A percentile compares a stretch with the other conserved stretches of the same genome.
Evolutionary conservation across 441 rosid genomes (phyloP).

Genomic region (Adansonia gregorii): DNA sequence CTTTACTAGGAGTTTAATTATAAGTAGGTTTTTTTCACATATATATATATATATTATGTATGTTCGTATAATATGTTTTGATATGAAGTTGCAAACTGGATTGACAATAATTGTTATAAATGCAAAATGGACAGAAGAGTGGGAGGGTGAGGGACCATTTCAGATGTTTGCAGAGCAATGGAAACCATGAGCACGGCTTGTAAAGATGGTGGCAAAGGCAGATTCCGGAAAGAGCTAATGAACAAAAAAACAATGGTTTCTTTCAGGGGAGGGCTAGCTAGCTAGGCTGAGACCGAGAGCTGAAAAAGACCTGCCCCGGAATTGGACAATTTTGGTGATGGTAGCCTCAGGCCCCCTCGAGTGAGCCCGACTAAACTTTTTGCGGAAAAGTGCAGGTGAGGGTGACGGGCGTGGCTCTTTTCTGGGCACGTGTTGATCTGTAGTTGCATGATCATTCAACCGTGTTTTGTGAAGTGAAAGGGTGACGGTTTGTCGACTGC

Average conservation of each 20-base stretch:
- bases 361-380: constrained; percentile 25
- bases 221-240: background rate
- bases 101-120: background rate
- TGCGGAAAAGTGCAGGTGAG: constrained; percentile 29
- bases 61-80: no score
- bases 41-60: background rate
- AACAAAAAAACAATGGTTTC: constrained; percentile 4
- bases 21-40: background rate
- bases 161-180: background rate
- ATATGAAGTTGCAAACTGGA: background rate
- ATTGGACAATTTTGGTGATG: constrained; percentile 24
- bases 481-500: background rate
- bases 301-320: constrained; percentile 15
- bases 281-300: background rate
- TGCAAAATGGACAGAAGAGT: background rate
- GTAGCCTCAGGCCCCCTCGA: constrained; percentile 2
- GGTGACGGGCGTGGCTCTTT: constrained; percentile 17
- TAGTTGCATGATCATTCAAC: background rate
- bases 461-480: background rate
- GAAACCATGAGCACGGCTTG: background rate
- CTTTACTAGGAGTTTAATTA: background rate
- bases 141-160: background rate
- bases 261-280: background rate
- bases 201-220: background rate
- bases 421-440: background rate